Conservation (phyloP, 2,329 filamentous ascomycete species). For the Proliferodiscus dingleyae region DNA sequence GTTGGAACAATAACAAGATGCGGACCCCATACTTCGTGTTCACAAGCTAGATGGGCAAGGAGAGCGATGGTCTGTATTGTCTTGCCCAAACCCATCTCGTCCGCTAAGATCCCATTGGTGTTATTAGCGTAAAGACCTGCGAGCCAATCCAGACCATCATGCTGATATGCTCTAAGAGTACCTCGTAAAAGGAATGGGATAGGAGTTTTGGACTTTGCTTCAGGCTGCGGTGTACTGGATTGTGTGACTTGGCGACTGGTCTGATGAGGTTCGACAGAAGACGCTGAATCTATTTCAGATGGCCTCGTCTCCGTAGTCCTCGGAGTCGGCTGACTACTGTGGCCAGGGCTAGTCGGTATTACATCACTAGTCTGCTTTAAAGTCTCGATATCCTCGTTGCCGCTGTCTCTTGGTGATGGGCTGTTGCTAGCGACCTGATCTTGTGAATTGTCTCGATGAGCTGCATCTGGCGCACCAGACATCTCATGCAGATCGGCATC, state of each 20-base stretch:
- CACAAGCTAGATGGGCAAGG: constrained; percentile 84
- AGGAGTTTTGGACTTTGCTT: constrained; percentile 53
- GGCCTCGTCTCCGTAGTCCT: constrained; percentile 32
- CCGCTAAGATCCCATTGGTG: constrained; percentile 93
- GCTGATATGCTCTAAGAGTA: constrained; percentile 90
- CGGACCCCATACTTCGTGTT: constrained; percentile 89
- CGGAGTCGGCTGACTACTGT: constrained; percentile 34
- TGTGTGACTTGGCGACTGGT: constrained; percentile 30
- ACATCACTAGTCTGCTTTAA: constrained; percentile 16
- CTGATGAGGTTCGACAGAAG: constrained; percentile 31
- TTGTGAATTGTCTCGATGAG: neutral
- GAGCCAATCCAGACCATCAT: constrained; percentile 95
- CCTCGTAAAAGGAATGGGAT: constrained; percentile 82
- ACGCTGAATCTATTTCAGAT: constrained; percentile 32
- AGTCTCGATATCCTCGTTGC: constrained; percentile 1
- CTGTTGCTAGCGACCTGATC: constrained; percentile 6
- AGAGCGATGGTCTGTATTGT: constrained; percentile 97
- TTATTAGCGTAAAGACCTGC: constrained; percentile 86
- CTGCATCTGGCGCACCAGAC: constrained; percentile 26
- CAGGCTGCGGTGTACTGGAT: constrained; percentile 36
- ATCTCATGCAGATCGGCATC: constrained; percentile 28
- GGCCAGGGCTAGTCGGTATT: constrained; percentile 27
- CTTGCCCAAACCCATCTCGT: constrained; percentile 98
- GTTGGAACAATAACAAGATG: constrained; percentile 95
- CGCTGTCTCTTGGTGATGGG: neutral